These are phyloP conservation scores for Phytophthora brassicae DNA, from an alignment of 352 stramenopile species.

Conservation along the genomic window DNA sequence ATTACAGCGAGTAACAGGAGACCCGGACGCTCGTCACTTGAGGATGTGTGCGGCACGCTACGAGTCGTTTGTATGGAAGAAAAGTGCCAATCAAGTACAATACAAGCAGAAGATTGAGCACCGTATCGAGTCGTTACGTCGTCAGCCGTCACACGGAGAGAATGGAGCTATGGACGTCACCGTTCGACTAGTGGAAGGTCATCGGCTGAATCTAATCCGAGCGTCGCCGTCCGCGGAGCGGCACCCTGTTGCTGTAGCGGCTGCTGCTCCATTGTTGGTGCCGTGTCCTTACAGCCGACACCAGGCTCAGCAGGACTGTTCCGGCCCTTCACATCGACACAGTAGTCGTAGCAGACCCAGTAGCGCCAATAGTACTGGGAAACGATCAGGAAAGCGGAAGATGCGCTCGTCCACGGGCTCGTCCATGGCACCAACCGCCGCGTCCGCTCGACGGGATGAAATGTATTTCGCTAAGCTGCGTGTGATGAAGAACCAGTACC, in stretches of 20 bases:
- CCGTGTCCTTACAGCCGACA: slow-evolving; percentile 20
- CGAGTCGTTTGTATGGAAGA: slow-evolving; percentile 75
- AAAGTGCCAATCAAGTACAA: slow-evolving; percentile 63
- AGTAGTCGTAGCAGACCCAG: slow-evolving; percentile 12
- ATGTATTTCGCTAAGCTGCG: slow-evolving; percentile 71
- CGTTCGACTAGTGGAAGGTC: slow-evolving; percentile 27
- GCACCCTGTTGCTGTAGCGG: slow-evolving; percentile 2
- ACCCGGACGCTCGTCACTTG: slow-evolving; percentile 51
- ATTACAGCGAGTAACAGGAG: slow-evolving; percentile 61
- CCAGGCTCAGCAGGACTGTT: background rate
- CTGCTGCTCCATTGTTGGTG: slow-evolving; percentile 4
- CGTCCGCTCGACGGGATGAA: slow-evolving; percentile 38
- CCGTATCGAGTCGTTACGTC: slow-evolving; percentile 61
- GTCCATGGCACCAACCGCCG: background rate
- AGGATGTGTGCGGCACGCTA: slow-evolving; percentile 64
- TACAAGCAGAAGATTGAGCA: slow-evolving; percentile 72
- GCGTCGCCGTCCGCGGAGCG: slow-evolving; percentile 12
- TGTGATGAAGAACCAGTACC: slow-evolving; percentile 74
- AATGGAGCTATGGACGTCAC: slow-evolving; percentile 22
- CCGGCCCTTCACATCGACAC: slow-evolving; percentile 13
- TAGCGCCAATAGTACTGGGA: slow-evolving; percentile 13
- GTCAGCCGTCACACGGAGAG: slow-evolving; percentile 49
- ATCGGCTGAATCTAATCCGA: slow-evolving; percentile 29
- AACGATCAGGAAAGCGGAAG: slow-evolving; percentile 34
- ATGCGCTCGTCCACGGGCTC: slow-evolving; percentile 16